Percentiles rank a stretch among this genome's conserved stretches.
Conservation (phyloP, 305 asterid genomes). For the Coffea humblotiana region DNA sequence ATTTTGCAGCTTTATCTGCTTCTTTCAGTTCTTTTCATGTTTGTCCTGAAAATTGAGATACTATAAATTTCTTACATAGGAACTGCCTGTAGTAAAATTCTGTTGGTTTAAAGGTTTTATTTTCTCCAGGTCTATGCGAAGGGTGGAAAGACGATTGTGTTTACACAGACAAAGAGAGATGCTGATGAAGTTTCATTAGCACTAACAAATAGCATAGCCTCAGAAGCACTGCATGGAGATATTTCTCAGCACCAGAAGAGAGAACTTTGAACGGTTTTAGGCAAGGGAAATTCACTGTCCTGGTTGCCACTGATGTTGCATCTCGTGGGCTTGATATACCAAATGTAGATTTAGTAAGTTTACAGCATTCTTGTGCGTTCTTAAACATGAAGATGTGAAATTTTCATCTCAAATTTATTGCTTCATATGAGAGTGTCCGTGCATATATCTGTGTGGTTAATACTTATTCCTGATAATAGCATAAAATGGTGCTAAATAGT, state of each 20-base stretch:
- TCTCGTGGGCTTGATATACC: constrained; percentile 99
- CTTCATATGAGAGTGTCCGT: not conserved
- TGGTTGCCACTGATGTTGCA: constrained; percentile 97
- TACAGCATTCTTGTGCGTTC: not conserved
- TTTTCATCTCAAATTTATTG: not conserved
- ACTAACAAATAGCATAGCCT: constrained; percentile 70
- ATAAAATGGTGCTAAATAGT: not conserved
- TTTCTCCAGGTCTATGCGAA: constrained; percentile 77
- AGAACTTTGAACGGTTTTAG: constrained; percentile 88
- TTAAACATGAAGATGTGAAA: no score
- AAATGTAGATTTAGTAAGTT: constrained; percentile 93
- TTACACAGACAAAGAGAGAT: constrained; percentile 94
- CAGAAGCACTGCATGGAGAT: constrained; percentile 95
- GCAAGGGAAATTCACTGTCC: constrained; percentile 89
- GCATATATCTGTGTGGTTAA: not conserved
- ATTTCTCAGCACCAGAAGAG: constrained; percentile 96
- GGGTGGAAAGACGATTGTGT: constrained; percentile 96
- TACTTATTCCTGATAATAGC: not conserved
- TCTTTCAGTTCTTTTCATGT: constrained; percentile 3
- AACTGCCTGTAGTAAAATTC: not conserved
- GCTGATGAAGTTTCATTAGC: constrained; percentile 89
- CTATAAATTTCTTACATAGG: not conserved
- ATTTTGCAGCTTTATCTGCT: constrained; percentile 12
- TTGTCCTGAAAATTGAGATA: constrained; percentile 7
- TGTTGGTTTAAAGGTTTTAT: constrained; percentile 15